phyloP scores from a whole-genome alignment of 306 rosid species.

The Luffa acutangula region DNA sequence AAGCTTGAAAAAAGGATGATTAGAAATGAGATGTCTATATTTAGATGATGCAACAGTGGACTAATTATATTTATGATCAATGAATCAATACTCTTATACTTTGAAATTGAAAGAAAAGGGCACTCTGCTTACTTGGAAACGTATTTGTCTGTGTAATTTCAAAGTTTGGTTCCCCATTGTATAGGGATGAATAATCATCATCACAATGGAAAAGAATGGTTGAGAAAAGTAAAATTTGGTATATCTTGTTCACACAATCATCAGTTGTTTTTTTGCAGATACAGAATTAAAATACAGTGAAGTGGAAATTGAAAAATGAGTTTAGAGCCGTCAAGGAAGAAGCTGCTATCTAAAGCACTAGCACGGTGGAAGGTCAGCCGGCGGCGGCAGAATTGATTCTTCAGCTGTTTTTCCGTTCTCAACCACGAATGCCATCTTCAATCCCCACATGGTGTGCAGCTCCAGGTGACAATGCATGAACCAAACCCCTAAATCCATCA shows the following conservation, averaged over 20 bases:
- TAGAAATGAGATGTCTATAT: neutral
- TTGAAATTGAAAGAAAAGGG: too few relatives aligned
- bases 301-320: neutral
- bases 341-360: neutral
- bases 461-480: conserved; percentile 10
- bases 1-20: neutral
- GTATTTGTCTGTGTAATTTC: neutral
- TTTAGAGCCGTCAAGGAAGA: neutral
- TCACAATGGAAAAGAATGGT: neutral
- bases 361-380: conserved; percentile 7
- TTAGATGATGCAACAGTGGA: neutral
- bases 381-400: neutral
- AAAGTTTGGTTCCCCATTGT: neutral
- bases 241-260: neutral
- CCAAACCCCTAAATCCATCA: conserved; percentile 3
- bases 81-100: neutral
- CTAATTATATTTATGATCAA: neutral
- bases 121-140: neutral
- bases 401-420: conserved; percentile 1
- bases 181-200: neutral
- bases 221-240: neutral
- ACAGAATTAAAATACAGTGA: neutral
- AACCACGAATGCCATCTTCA: conserved; percentile 5
- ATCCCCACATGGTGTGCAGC: conserved; percentile 6
- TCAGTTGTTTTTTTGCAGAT: neutral